A percentile compares a stretch with the other conserved stretches of the same genome.
phyloP scores from a whole-genome alignment of 139 green algal genomes.

The Medakamo hakoo region DNA sequence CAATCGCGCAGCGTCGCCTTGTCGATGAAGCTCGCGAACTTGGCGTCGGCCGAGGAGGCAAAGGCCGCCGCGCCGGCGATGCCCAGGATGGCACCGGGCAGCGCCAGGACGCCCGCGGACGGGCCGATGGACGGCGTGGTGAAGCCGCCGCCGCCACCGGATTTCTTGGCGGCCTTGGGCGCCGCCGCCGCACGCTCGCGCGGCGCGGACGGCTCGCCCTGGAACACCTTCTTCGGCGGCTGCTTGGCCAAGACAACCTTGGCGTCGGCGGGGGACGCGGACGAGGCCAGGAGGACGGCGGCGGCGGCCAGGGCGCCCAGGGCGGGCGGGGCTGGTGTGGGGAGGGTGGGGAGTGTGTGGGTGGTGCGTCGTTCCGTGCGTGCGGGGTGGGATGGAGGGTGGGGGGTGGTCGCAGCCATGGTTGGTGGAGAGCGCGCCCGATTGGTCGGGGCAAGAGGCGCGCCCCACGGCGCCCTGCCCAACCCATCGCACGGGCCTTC shows the following conservation, averaged over 20 bases:
- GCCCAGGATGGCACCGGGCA: neutral
- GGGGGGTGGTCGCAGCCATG: too few relatives aligned
- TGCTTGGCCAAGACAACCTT: neutral
- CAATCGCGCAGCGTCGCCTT: neutral
- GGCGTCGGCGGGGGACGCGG: too few relatives aligned
- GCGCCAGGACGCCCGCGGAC: neutral
- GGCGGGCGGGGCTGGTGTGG: too few relatives aligned
- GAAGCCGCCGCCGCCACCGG: neutral
- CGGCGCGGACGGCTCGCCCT: neutral
- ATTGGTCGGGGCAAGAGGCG: too few relatives aligned
- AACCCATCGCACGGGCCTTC: too few relatives aligned
- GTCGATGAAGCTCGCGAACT: neutral
- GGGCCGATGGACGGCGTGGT: neutral
- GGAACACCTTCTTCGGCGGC: neutral
- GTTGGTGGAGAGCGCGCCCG: too few relatives aligned
- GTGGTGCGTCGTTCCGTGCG: too few relatives aligned
- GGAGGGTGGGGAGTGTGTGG: too few relatives aligned
- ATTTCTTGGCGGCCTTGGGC: neutral
- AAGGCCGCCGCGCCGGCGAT: neutral
- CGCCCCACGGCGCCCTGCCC: too few relatives aligned
- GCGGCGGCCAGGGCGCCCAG: neutral
- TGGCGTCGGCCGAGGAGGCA: neutral
- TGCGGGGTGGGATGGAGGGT: too few relatives aligned
- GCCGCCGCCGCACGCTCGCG: too few relatives aligned
- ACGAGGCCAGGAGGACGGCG: neutral